A percentile compares a stretch with the other conserved stretches of the same genome.
phyloP scores from a whole-genome alignment of 345 rosid genomes.

The Populus davidiana region DNA sequence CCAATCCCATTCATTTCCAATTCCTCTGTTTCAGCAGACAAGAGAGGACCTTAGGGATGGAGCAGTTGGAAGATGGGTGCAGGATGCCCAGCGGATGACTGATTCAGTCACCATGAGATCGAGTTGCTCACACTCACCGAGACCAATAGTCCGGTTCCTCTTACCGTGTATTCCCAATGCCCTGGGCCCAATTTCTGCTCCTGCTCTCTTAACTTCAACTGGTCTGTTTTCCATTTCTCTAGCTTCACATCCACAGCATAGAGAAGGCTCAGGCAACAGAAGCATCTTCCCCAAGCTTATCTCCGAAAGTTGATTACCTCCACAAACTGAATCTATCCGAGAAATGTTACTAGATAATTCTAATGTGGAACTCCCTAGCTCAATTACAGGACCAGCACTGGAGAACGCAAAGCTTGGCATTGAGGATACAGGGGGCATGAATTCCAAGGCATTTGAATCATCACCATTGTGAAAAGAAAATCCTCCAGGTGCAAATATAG shows the following conservation, averaged over 20 bases:
- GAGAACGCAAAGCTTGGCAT: conserved; percentile 64
- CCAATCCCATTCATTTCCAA: not conserved
- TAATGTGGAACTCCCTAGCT: conserved; percentile 15
- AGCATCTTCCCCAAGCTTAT: conserved; percentile 26
- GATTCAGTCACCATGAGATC: conserved; percentile 49
- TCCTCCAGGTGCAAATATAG: conserved; percentile 32
- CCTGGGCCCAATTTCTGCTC: conserved; percentile 35
- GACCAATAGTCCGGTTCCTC: conserved; percentile 59
- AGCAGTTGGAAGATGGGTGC: conserved; percentile 52
- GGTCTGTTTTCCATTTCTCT: conserved; percentile 32
- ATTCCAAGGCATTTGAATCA: conserved; percentile 33
- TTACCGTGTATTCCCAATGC: conserved; percentile 44
- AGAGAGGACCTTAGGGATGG: conserved; percentile 51
- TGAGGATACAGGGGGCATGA: conserved; percentile 41
- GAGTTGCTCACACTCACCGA: conserved; percentile 51
- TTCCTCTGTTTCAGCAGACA: conserved; percentile 40
- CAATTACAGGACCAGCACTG: conserved; percentile 31
- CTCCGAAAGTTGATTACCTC: conserved; percentile 41
- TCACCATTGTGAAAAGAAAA: conserved; percentile 41
- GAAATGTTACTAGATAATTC: conserved; percentile 20
- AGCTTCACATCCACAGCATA: conserved; percentile 17
- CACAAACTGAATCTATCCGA: conserved; percentile 13
- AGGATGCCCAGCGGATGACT: conserved; percentile 69
- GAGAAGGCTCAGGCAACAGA: conserved; percentile 25
- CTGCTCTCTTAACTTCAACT: conserved; percentile 33